Conservation (phyloP, 768 basidiomycete genomes). For the Sarcomyxa edulis region DNA sequence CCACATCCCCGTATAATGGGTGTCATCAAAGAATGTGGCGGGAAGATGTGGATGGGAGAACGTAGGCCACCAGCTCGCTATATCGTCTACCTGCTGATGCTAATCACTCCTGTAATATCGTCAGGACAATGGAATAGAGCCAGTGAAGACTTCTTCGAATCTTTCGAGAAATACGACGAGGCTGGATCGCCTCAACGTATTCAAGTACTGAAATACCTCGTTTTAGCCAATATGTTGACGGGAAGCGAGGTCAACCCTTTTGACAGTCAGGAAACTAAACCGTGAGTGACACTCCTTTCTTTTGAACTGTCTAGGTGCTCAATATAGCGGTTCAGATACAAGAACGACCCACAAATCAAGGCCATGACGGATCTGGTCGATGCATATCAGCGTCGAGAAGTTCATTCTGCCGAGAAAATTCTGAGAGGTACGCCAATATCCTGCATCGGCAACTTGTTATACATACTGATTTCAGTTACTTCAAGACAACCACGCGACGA, state of each 20-base stretch:
- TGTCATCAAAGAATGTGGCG: slow-evolving; percentile 97
- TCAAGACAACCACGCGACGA: slow-evolving; percentile 87
- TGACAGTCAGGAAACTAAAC: slow-evolving; percentile 99
- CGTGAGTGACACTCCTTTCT: slow-evolving; percentile 48
- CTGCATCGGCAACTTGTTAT: not conserved
- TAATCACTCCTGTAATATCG: not conserved
- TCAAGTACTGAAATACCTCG: slow-evolving; percentile 97
- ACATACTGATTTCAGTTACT: slow-evolving; percentile 1
- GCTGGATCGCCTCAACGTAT: slow-evolving; percentile 95
- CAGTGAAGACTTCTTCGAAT: slow-evolving; percentile 97
- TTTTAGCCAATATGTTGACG: slow-evolving; percentile 96
- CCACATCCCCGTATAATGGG: slow-evolving; percentile 99
- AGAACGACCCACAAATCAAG: slow-evolving; percentile 92
- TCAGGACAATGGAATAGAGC: slow-evolving; percentile 94
- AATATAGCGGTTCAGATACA: slow-evolving; percentile 53
- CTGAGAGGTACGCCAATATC: slow-evolving; percentile 64
- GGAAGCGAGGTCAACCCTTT: slow-evolving; percentile 99
- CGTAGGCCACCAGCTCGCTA: slow-evolving; percentile 53
- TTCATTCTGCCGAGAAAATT: slow-evolving; percentile 96
- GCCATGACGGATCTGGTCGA: slow-evolving; percentile 98
- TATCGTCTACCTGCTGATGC: not conserved
- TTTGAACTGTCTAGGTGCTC: not conserved
- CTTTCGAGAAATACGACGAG: slow-evolving; percentile 98
- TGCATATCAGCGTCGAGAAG: slow-evolving; percentile 94
- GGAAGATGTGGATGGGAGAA: slow-evolving; percentile 99